Conservation (phyloP, 345 rosid species). For the Eucalyptus marginata region DNA sequence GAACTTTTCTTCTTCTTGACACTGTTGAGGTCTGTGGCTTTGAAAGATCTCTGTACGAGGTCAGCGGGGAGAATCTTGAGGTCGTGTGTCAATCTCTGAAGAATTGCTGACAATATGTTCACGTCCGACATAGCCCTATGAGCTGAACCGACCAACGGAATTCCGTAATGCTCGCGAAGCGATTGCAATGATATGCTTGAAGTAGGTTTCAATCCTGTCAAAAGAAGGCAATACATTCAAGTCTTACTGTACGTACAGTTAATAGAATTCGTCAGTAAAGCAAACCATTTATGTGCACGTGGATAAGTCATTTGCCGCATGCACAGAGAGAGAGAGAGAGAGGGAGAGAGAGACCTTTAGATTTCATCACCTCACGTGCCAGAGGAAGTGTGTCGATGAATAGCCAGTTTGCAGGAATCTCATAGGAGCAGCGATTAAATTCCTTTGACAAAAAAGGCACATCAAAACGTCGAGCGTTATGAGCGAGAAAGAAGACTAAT, state of each 20-base stretch:
- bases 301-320: not conserved
- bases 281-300: not conserved
- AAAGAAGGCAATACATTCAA: not conserved
- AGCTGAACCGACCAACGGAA: constrained; percentile 43
- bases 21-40: constrained; percentile 17
- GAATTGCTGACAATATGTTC: constrained; percentile 33
- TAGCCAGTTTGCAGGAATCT: constrained; percentile 63
- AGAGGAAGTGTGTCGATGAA: constrained; percentile 63
- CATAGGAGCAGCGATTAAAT: constrained; percentile 51
- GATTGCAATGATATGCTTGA: constrained; percentile 25
- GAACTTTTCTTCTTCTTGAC: constrained; percentile 30
- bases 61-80: constrained; percentile 40
- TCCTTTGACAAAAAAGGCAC: constrained; percentile 63
- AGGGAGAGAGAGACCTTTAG: constrained; percentile 27
- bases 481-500: constrained; percentile 52
- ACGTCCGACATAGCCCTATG: constrained; percentile 93
- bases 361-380: constrained; percentile 49
- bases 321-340: not conserved
- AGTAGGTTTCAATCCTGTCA: constrained; percentile 20
- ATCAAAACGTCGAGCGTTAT: constrained; percentile 71
- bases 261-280: not conserved
- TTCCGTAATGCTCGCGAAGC: constrained; percentile 25
- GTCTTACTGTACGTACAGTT: not conserved
- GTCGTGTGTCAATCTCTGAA: constrained; percentile 57
- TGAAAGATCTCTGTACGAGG: constrained; percentile 34